A percentile compares a stretch with the other conserved stretches of the same genome.
Conservation (phyloP, 2,329 filamentous ascomycete genomes). For the Cercospora canescens region DNA sequence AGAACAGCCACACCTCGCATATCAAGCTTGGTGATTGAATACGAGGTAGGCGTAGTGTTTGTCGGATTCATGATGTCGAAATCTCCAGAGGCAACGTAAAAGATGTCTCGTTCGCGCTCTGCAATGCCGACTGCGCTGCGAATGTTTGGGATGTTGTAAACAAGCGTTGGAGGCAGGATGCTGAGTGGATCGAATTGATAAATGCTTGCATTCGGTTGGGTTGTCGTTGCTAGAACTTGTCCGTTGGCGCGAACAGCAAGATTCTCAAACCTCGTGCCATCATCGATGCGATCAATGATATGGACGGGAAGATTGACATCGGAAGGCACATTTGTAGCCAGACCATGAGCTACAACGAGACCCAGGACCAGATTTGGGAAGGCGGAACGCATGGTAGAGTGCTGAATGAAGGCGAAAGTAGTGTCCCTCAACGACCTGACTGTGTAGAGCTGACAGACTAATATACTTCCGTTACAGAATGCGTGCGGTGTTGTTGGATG, state of each 20-base stretch:
- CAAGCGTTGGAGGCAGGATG: conserved; percentile 9
- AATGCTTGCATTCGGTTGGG: conserved; percentile 10
- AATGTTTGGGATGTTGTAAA: conserved; percentile 9
- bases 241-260: conserved; percentile 9
- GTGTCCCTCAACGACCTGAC: background rate
- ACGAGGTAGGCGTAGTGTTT: background rate
- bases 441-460: background rate
- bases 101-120: conserved; percentile 4
- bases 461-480: background rate
- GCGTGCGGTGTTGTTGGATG: background rate
- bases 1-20: conserved; percentile 9
- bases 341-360: background rate
- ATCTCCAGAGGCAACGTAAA: conserved; percentile 8
- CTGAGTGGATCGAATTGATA: conserved; percentile 12
- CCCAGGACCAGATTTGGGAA: background rate
- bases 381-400: background rate
- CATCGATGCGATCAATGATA: background rate
- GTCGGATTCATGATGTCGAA: background rate
- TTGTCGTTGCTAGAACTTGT: conserved; percentile 12
- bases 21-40: conserved; percentile 9
- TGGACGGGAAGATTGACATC: background rate
- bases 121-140: conserved; percentile 10
- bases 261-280: conserved; percentile 6
- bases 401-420: background rate
- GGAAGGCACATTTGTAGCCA: background rate